phyloP scores from a whole-genome alignment of 2,329 filamentous ascomycete species.

The Ploettnerulaceae sp. region DNA sequence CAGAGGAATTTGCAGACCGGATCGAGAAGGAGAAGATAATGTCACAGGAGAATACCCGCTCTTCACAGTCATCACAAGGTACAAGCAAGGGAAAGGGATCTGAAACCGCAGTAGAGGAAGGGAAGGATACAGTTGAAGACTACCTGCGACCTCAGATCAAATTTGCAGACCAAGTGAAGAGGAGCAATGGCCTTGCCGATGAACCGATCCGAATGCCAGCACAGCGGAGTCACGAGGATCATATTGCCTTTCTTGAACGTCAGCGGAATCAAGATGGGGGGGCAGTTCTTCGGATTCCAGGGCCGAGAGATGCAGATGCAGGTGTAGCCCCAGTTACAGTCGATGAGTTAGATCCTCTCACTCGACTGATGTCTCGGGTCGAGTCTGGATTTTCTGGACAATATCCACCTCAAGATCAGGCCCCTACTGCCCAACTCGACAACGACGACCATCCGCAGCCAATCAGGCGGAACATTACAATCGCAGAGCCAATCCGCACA shows the following conservation, averaged over 20 bases:
- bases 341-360: slow-evolving; percentile 32
- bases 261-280: slow-evolving; percentile 71
- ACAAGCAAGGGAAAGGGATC: slow-evolving; percentile 17
- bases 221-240: slow-evolving; percentile 61
- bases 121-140: slow-evolving; percentile 5
- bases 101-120: slow-evolving; percentile 13
- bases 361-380: slow-evolving; percentile 18
- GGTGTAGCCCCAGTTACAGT: slow-evolving; percentile 66
- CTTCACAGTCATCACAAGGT: slow-evolving; percentile 13
- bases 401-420: slow-evolving; percentile 3
- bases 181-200: slow-evolving; percentile 51
- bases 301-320: slow-evolving; percentile 82
- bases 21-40: slow-evolving; percentile 17
- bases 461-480: slow-evolving; percentile 30
- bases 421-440: slow-evolving; percentile 11
- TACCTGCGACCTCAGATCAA: slow-evolving; percentile 40
- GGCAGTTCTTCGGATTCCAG: slow-evolving; percentile 79
- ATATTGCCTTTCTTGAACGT: slow-evolving; percentile 82
- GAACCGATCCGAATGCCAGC: slow-evolving; percentile 44
- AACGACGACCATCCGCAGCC: slow-evolving; percentile 18
- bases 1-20: slow-evolving; percentile 14
- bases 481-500: slow-evolving; percentile 25
- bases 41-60: slow-evolving; percentile 17
- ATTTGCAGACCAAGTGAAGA: slow-evolving; percentile 63
- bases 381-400: slow-evolving; percentile 17